These are phyloP conservation scores for Euphorbia schlechtendalii DNA, from an alignment of 441 rosid species.

Conservation along the genomic window DNA sequence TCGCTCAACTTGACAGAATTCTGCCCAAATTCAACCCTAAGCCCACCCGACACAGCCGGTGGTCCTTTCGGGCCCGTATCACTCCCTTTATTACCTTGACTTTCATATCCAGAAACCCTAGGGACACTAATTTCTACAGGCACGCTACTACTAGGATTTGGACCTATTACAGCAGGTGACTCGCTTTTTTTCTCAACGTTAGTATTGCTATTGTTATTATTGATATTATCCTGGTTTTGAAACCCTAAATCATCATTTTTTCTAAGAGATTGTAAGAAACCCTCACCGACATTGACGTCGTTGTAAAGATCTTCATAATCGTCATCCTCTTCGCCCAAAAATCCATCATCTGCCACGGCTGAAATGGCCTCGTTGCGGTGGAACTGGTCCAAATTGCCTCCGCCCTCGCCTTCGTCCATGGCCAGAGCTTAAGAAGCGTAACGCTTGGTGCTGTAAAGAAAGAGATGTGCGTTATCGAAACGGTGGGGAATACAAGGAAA, in stretches of 20 bases:
- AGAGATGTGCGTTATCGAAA: not conserved
- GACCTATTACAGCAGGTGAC: not conserved
- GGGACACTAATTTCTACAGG: constrained; percentile 1
- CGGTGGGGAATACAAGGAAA: not conserved
- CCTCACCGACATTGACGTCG: constrained; percentile 85
- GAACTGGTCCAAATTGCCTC: constrained; percentile 8
- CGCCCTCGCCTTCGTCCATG: constrained; percentile 11
- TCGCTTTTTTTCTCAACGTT: constrained; percentile 11
- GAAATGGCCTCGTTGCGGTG: constrained; percentile 12
- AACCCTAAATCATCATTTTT: constrained; percentile 34
- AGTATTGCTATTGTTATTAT: not conserved
- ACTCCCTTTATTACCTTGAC: not conserved
- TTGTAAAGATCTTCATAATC: constrained; percentile 82
- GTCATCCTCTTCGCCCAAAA: constrained; percentile 45
- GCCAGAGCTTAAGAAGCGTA: not conserved
- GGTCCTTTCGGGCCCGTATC: not conserved
- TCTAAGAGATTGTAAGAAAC: constrained; percentile 44
- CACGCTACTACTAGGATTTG: not conserved
- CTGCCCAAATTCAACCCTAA: constrained; percentile 12
- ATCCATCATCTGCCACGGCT: constrained; percentile 44
- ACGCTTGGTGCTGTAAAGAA: not conserved
- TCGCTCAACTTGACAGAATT: not conserved
- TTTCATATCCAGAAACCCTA: constrained; percentile 11
- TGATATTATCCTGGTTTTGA: constrained; percentile 24
- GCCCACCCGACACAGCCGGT: not conserved